phyloP scores from a whole-genome alignment of 441 rosid species.

The Populus trichocarpa region DNA sequence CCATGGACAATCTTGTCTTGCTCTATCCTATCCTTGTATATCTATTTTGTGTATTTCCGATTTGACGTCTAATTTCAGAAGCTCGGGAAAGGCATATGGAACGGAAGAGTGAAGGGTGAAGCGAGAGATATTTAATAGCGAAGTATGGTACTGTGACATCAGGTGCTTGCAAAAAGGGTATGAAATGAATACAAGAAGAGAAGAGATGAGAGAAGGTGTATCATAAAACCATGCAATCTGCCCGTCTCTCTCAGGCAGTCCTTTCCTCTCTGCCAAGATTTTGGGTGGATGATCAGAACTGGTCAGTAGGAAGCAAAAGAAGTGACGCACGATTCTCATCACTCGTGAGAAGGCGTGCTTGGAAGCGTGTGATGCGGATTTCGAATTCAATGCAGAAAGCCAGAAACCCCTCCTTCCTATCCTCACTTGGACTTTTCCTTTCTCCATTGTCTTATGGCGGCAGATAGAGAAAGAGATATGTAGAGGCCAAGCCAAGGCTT shows the following conservation, averaged over 20 bases:
- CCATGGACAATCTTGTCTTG: background rate
- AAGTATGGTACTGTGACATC: background rate
- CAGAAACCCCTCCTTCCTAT: background rate
- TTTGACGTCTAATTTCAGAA: too few relatives aligned
- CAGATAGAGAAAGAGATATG: slow-evolving; percentile 15
- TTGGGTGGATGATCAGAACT: background rate
- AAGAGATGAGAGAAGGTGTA: background rate
- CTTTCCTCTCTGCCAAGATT: slow-evolving; percentile 4
- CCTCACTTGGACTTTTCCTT: slow-evolving; percentile 6
- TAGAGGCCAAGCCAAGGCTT: slow-evolving; percentile 4
- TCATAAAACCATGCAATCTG: slow-evolving; percentile 28
- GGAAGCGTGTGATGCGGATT: slow-evolving; percentile 51
- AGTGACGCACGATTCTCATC: slow-evolving; percentile 40
- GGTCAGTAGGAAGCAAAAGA: slow-evolving; percentile 16
- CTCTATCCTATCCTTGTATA: too few relatives aligned
- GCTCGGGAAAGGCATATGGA: background rate
- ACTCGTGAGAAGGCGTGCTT: slow-evolving; percentile 39
- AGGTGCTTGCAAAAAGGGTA: slow-evolving; percentile 2
- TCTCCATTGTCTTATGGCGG: slow-evolving; percentile 27
- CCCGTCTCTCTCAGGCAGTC: background rate
- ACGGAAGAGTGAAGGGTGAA: background rate
- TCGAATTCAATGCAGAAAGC: slow-evolving; percentile 30
- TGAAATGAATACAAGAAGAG: background rate
- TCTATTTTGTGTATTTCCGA: background rate
- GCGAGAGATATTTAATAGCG: background rate